phyloP scores from a whole-genome alignment of 768 basidiomycete genomes.

The Rhodosporidiobolus odoratus region DNA sequence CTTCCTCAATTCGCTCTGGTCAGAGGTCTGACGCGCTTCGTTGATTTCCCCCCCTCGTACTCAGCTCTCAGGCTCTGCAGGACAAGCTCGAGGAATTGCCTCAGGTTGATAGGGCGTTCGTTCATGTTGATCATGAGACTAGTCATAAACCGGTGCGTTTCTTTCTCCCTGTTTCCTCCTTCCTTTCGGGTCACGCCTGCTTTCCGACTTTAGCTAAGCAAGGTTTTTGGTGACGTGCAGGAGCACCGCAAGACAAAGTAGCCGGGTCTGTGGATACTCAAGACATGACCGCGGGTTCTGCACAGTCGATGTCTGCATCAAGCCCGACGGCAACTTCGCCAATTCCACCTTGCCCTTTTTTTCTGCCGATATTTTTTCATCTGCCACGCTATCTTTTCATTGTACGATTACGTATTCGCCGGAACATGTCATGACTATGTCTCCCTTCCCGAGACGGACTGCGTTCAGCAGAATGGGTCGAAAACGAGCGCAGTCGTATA shows the following conservation, averaged over 20 bases:
- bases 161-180: not conserved
- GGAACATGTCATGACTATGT: too few relatives aligned
- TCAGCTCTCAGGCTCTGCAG: slow-evolving; percentile 44
- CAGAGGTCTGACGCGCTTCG: not conserved
- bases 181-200: not conserved
- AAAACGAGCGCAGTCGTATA: too few relatives aligned
- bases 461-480: too few relatives aligned
- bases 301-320: too few relatives aligned
- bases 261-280: not conserved
- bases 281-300: too few relatives aligned
- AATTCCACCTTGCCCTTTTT: too few relatives aligned
- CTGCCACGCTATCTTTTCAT: too few relatives aligned
- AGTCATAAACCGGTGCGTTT: slow-evolving; percentile 38
- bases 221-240: not conserved
- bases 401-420: too few relatives aligned
- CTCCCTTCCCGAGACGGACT: too few relatives aligned
- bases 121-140: slow-evolving; percentile 45
- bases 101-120: slow-evolving; percentile 39
- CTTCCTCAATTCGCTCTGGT: not conserved
- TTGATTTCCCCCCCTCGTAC: not conserved
- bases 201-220: not conserved
- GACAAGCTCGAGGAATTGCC: slow-evolving; percentile 46
- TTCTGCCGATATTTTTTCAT: too few relatives aligned
- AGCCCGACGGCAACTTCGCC: too few relatives aligned
- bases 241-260: slow-evolving; percentile 28